Percentiles rank a stretch among this genome's conserved stretches.
phyloP scores from a whole-genome alignment of 352 stramenopile species.

The Globisporangium viniferum region DNA sequence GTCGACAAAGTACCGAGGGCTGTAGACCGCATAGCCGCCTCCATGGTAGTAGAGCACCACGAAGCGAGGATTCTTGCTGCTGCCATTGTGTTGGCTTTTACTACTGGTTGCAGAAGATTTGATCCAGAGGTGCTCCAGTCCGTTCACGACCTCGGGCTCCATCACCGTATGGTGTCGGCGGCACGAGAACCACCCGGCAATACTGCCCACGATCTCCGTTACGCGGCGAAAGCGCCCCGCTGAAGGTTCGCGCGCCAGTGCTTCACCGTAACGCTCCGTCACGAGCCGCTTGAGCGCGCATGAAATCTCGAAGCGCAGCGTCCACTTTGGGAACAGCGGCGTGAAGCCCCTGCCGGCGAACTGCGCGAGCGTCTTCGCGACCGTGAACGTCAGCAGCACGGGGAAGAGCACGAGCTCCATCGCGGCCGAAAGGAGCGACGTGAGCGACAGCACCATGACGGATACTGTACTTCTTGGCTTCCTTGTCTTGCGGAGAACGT shows the following conservation, averaged over 20 bases:
- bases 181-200: constrained; percentile 26
- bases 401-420: constrained; percentile 19
- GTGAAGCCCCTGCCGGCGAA: constrained; percentile 6
- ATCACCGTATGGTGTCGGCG: constrained; percentile 17
- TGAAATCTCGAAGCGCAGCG: constrained; percentile 40
- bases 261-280: constrained; percentile 23
- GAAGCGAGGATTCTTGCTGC: not conserved
- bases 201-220: constrained; percentile 20
- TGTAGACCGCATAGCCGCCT: constrained; percentile 19
- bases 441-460: constrained; percentile 1
- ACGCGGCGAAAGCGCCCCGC: constrained; percentile 17
- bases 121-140: constrained; percentile 20
- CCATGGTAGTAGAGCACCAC: constrained; percentile 22
- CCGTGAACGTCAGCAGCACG: constrained; percentile 14
- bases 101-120: not conserved
- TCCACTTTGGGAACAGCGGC: constrained; percentile 27
- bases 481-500: too few species aligned
- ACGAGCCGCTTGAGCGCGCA: constrained; percentile 22
- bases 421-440: not conserved
- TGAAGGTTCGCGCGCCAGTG: constrained; percentile 15
- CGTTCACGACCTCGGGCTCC: constrained; percentile 22
- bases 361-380: constrained; percentile 10
- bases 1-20: constrained; percentile 13
- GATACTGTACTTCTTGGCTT: too few species aligned
- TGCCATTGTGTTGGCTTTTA: not conserved